Conservation (phyloP, 805 yeast species). For the Wickerhamiella allomyrinae region DNA sequence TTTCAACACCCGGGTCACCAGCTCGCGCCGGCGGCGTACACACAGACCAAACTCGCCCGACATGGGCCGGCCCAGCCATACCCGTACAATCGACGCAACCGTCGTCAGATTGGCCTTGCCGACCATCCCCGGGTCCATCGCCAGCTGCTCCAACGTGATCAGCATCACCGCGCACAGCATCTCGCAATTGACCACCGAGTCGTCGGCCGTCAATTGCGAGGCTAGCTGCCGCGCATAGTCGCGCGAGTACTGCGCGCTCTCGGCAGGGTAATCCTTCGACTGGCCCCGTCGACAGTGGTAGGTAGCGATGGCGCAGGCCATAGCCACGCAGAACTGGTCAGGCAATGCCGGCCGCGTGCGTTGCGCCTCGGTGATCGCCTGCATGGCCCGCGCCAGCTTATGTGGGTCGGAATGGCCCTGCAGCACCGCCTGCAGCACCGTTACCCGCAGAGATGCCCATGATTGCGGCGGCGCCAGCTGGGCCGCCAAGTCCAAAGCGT, state of each 20-base stretch:
- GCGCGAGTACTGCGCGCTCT: neutral
- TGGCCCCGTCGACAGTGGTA: neutral
- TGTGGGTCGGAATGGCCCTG: neutral
- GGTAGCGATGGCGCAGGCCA: neutral
- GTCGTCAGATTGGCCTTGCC: neutral
- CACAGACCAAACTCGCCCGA: slow-evolving; percentile 1
- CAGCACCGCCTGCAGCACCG: neutral
- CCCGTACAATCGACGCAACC: neutral
- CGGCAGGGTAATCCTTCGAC: neutral
- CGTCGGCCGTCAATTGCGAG: neutral
- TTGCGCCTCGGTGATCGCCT: neutral
- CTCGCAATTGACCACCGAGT: neutral
- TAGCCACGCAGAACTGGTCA: neutral
- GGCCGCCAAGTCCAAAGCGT: neutral
- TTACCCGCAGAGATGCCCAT: neutral
- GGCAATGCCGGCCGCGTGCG: neutral
- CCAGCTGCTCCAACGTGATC: neutral
- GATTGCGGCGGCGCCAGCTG: neutral
- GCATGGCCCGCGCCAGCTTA: neutral
- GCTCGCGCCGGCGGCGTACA: neutral
- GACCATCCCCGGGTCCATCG: neutral
- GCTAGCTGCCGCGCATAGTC: slow-evolving; percentile 2
- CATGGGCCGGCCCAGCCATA: neutral
- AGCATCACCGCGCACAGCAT: neutral
- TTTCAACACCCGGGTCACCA: neutral